These are phyloP conservation scores for Mucor mucedo DNA, from an alignment of 371 early-diverging fungal species.

Conservation along the genomic window DNA sequence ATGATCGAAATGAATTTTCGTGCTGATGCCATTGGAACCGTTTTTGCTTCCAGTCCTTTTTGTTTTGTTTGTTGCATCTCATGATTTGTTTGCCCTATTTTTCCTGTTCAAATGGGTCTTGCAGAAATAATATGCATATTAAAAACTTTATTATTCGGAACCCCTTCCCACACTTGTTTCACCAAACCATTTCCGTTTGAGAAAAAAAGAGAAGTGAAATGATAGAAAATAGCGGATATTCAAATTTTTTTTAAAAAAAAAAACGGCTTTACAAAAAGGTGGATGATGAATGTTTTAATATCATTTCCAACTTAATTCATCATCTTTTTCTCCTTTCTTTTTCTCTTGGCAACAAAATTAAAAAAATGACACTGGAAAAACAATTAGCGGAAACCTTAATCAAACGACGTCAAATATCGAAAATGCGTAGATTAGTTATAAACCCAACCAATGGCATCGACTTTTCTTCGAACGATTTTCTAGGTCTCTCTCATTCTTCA, in stretches of 20 bases:
- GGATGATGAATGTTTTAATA: neutral
- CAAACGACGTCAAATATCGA: constrained; percentile 47
- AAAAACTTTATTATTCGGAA: constrained; percentile 12
- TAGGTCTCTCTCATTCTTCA: constrained; percentile 67
- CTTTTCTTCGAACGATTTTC: constrained; percentile 86
- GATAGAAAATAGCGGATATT: neutral
- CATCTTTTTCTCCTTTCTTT: constrained; percentile 7
- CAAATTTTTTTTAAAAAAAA: neutral
- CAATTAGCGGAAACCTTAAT: constrained; percentile 33
- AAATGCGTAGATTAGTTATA: constrained; percentile 48
- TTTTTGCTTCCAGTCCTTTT: neutral
- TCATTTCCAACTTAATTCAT: constrained; percentile 1
- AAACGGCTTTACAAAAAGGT: neutral
- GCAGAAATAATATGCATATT: constrained; percentile 15
- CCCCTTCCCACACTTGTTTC: neutral
- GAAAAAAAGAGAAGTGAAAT: neutral
- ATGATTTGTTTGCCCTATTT: neutral
- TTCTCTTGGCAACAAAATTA: constrained; percentile 4
- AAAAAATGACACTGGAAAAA: constrained; percentile 11
- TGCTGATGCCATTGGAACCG: neutral
- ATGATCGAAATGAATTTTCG: constrained; percentile 1
- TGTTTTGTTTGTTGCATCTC: neutral
- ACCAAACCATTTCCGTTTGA: neutral
- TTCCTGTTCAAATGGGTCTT: neutral
- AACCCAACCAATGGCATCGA: constrained; percentile 55